Percentiles rank a stretch among this genome's conserved stretches.
These are phyloP conservation scores for Mortierella antarctica DNA, from an alignment of 192 early-diverging fungal species.

Conservation along the genomic window DNA sequence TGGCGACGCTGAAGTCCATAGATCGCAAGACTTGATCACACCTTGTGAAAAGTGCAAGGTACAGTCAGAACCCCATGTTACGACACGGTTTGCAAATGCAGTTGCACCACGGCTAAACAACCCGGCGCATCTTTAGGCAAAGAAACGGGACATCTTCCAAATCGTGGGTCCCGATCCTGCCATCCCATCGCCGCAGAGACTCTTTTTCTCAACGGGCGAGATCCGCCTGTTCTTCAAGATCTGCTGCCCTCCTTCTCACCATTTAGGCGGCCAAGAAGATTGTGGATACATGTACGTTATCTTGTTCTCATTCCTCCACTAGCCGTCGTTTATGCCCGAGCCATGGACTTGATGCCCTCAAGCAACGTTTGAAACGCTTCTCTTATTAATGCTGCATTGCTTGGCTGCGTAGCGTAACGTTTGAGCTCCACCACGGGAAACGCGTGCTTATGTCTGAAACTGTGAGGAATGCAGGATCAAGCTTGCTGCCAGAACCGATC, in stretches of 20 bases:
- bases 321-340: neutral
- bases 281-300: slow-evolving; percentile 22
- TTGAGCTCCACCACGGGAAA: slow-evolving; percentile 50
- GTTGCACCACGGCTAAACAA: too few species aligned
- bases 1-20: slow-evolving; percentile 12
- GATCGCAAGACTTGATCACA: slow-evolving; percentile 22
- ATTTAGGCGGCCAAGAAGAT: slow-evolving; percentile 5
- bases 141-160: slow-evolving; percentile 43
- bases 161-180: slow-evolving; percentile 39
- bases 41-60: slow-evolving; percentile 45
- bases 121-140: neutral
- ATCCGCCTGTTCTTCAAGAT: slow-evolving; percentile 40
- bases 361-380: neutral
- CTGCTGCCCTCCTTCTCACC: slow-evolving; percentile 43
- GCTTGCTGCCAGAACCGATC: slow-evolving; percentile 31
- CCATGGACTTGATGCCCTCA: neutral
- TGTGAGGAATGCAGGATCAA: slow-evolving; percentile 28
- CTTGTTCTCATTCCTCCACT: neutral
- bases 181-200: slow-evolving; percentile 35
- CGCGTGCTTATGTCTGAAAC: slow-evolving; percentile 45
- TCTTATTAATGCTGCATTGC: neutral
- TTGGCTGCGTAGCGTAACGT: slow-evolving; percentile 18
- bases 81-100: too few species aligned
- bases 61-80: neutral
- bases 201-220: slow-evolving; percentile 42